Base-by-base conservation (phyloP, 768 basidiomycete genomes). In the Heimioporus sp. region DNA sequence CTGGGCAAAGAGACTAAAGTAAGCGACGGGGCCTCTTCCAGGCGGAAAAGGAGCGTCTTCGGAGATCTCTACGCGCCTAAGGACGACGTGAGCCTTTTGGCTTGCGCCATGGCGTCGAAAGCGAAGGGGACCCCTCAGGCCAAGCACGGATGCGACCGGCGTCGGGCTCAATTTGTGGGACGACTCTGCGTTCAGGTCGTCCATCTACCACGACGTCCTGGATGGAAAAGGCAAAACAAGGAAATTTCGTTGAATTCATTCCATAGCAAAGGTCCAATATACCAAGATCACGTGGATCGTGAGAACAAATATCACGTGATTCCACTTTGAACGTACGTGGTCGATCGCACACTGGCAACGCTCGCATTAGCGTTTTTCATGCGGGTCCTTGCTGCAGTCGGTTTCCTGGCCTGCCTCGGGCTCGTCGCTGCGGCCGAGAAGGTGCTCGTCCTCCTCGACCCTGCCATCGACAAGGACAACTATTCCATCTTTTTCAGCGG, bases 381-480 rank as follows among this genome's bases (percentile, higher is more conserved):
- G 24, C 24, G 6, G 24, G 4, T 28, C 24, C 7, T 28, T 28
- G 24, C 24, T 28, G 24, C 7, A 28, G 24, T 7, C 24, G 5
- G 24, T 28, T 28, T 28, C 24, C 24, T 28, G 24, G 24, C 24
- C 24, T 28, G 24, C 7, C 24, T 28, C 7, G 24, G 24, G 24
- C 24, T 28, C 6, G 24, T 28, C 24, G 15, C 13, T 71, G 76
- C 85, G 10, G 90, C 89, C 13, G 78, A 87, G 69, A 86, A 83
- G 28, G 88, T 97, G 16, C 80, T 98, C 13, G 88, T 97, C 42
- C 78, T 96, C 13, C 76, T 96, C 32, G 92, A 98, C 65, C 80
- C 85, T 1, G 75, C 73, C 31, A 70, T 86, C n/a, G 76, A 81
- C 62, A 80, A 78, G 66, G 70, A 73, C 12, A 78, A 87, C 58